Conservation (phyloP, 495 filamentous ascomycete genomes). For the Hypoxylon rickii region DNA sequence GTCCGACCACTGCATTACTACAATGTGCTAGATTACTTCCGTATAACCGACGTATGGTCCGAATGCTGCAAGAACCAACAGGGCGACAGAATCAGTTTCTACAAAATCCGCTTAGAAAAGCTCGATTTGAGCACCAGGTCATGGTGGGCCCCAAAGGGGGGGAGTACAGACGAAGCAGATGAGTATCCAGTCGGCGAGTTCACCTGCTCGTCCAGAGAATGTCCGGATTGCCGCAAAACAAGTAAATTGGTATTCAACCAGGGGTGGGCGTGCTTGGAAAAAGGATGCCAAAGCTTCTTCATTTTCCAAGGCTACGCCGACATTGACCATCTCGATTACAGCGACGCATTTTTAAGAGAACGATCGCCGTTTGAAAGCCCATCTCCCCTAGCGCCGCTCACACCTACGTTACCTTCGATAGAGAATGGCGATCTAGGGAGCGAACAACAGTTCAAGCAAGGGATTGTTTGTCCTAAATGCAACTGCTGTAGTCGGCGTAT, state of each 20-base stretch:
- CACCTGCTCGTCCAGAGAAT: conserved; percentile 22
- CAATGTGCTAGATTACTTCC: conserved; percentile 74
- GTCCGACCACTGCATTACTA: conserved; percentile 65
- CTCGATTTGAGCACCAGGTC: conserved; percentile 59
- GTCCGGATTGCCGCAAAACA: conserved; percentile 20
- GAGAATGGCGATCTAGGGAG: conserved; percentile 34
- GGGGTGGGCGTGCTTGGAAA: conserved; percentile 75
- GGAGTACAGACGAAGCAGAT: conserved; percentile 4
- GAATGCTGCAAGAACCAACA: conserved; percentile 50
- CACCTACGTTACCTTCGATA: conserved; percentile 37
- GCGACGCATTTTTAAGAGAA: conserved; percentile 60
- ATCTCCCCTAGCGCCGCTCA: conserved; percentile 41
- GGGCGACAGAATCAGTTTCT: conserved; percentile 45
- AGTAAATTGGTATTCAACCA: conserved; percentile 48
- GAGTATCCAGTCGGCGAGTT: conserved; percentile 18
- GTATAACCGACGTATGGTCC: conserved; percentile 72
- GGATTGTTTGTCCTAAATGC: conserved; percentile 77
- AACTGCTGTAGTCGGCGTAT: conserved; percentile 63
- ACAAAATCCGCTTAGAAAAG: conserved; percentile 74
- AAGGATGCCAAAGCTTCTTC: conserved; percentile 63
- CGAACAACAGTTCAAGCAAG: conserved; percentile 47
- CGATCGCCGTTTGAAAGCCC: conserved; percentile 28
- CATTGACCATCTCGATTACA: conserved; percentile 55
- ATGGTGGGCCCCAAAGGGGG: conserved; percentile 65
- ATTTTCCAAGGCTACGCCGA: conserved; percentile 37